Percentiles rank a stretch among this genome's conserved stretches.
Evolutionary conservation across 1,284 basidiomycete species (phyloP).

Genomic region (Phylloboletellus chloephorus): DNA sequence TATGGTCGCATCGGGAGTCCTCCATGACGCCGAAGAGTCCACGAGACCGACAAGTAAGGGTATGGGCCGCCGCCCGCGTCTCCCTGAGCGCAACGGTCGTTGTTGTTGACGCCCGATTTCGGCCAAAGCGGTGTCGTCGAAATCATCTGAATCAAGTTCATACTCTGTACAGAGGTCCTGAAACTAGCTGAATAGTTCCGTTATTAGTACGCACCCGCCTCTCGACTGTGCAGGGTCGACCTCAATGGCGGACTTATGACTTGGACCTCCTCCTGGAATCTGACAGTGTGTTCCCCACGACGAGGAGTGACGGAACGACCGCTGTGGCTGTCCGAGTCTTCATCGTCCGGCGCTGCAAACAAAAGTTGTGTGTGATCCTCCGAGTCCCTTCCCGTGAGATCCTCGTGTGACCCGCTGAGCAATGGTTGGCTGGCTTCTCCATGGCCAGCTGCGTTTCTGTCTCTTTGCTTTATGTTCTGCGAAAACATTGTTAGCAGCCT

Average conservation of each 20-base stretch:
- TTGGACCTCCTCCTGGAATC: conserved; percentile 63
- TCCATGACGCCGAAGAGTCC: conserved; percentile 53
- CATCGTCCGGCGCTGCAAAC: conserved; percentile 45
- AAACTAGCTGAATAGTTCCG: conserved; percentile 12
- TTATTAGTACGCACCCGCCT: conserved; percentile 56
- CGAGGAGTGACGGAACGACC: conserved; percentile 22
- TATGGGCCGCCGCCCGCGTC: conserved; percentile 50
- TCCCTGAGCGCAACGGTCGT: conserved; percentile 25
- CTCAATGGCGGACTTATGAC: conserved; percentile 61
- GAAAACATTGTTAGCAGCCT: conserved; percentile 35
- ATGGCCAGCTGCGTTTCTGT: conserved; percentile 30
- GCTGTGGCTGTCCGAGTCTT: conserved; percentile 35
- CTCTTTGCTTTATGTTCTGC: conserved; percentile 30
- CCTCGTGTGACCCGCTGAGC: conserved; percentile 40
- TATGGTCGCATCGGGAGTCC: conserved; percentile 50
- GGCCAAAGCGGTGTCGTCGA: conserved; percentile 53
- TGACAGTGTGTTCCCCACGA: conserved; percentile 37
- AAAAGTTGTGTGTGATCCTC: conserved; percentile 35
- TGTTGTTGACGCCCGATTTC: conserved; percentile 35
- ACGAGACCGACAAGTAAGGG: conserved; percentile 70
- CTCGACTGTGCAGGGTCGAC: conserved; percentile 68
- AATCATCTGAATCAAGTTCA: conserved; percentile 71
- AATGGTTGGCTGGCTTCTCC: conserved; percentile 51
- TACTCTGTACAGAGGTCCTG: conserved; percentile 46
- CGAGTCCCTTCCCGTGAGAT: conserved; percentile 25